phyloP scores from a whole-genome alignment of 176 grass and related monocot genomes.

The Eragrostis nindensis region DNA sequence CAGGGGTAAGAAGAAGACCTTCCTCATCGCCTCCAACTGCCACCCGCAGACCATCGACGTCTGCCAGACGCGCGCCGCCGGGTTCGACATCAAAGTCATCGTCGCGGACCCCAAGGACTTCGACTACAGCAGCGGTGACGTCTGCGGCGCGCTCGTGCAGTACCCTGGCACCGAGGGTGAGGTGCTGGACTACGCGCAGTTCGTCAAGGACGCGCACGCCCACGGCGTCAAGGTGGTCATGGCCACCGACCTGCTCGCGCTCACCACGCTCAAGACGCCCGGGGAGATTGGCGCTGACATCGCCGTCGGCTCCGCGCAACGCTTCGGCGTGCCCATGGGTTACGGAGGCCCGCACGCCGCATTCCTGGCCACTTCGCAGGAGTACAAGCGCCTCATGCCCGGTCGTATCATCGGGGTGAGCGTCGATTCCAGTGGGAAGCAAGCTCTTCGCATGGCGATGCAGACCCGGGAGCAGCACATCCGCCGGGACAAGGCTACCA shows the following conservation, averaged over 20 bases:
- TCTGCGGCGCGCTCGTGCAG: slow-evolving; percentile 92
- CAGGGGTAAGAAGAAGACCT: slow-evolving; percentile 84
- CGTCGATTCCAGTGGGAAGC: slow-evolving; percentile 88
- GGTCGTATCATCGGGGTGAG: slow-evolving; percentile 93
- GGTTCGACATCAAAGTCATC: slow-evolving; percentile 79
- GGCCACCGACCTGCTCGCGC: slow-evolving; percentile 90
- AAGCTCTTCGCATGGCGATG: slow-evolving; percentile 95
- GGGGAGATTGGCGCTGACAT: slow-evolving; percentile 97
- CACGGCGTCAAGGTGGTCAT: slow-evolving; percentile 95
- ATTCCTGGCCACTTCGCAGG: slow-evolving; percentile 95
- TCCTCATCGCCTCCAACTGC: slow-evolving; percentile 91
- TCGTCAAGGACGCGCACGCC: slow-evolving; percentile 82
- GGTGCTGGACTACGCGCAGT: slow-evolving; percentile 83
- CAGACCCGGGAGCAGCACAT: slow-evolving; percentile 99
- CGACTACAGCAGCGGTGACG: slow-evolving; percentile 80
- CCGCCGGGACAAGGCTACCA: slow-evolving; percentile 97
- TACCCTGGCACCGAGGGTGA: slow-evolving; percentile 95
- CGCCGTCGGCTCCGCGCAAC: slow-evolving; percentile 90
- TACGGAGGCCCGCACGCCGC: slow-evolving; percentile 97
- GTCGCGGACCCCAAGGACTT: slow-evolving; percentile 78
- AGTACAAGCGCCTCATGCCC: slow-evolving; percentile 96
- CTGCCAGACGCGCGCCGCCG: slow-evolving; percentile 80
- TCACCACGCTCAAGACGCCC: slow-evolving; percentile 76
- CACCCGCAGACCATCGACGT: slow-evolving; percentile 94
- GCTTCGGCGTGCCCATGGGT: slow-evolving; percentile 98